Evolutionary conservation across 768 basidiomycete species (phyloP), one percentile per base, ranked within the genome.

Genomic region (Pleurotus platypus): DNA sequence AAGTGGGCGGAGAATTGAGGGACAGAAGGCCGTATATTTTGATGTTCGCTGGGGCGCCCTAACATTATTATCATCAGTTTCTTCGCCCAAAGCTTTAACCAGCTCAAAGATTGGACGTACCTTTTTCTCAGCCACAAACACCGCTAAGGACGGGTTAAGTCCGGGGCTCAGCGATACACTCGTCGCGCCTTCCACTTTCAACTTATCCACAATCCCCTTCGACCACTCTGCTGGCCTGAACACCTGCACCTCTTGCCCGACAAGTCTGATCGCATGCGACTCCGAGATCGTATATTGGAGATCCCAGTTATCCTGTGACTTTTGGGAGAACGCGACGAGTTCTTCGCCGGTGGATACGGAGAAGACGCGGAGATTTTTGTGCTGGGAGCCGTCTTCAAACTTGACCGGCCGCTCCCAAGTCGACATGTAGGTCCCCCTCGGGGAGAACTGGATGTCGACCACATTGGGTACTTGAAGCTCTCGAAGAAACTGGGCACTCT

Each of bases 341-440:
- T 98, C 93, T 66, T 91, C 84, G 46, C 92, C 93, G 0, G 91
- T 89, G 8, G 85, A 87, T 12, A 81, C 86, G 61, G 89, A 89
- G 79, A 94, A 99, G 61, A 98, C 79, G 58, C 91, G 86, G 58
- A 95, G 84, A 70, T 99, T 99, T 77, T 91, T 95, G 80, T 96
- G 91, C 72, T 94, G 92, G 2, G 83, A 69, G 55, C 90, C 92
- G 62, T 94, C 94, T 69, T 94, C 95, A 49, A 90, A 82, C 74
- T 97, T 97, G 64, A 85, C 84, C 82, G 89, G 92, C 58, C 97
- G 84, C 74, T 98, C 95, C 92, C 95, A 98, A 47, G 92, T 95
- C 54, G 93, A 95, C 43, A 99, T 67, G 71, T 92, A 98, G 0
- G 90, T 93, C 39, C 93, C 95, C 59, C 90, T 83, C 8, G 97